Conservation (phyloP, 2,329 filamentous ascomycete species). For the Akanthomyces muscarius region DNA sequence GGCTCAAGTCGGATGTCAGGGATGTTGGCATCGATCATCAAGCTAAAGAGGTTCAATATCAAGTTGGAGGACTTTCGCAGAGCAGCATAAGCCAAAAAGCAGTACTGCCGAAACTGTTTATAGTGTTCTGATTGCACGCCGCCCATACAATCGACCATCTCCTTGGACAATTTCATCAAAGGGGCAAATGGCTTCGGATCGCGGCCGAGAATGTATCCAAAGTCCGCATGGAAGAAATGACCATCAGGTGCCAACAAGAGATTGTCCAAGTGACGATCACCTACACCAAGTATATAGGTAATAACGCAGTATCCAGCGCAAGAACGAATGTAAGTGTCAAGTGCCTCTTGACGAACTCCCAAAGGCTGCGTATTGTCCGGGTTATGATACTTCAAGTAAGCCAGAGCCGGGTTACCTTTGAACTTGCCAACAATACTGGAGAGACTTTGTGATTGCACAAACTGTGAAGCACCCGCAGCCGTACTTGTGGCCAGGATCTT, state of each 20-base stretch:
- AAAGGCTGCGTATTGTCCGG: conserved; percentile 77
- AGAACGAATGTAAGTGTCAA: conserved; percentile 93
- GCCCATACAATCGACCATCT: conserved; percentile 99
- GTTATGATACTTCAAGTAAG: conserved; percentile 85
- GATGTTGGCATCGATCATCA: conserved; percentile 98
- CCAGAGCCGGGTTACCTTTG: conserved; percentile 67
- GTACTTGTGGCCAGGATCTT: conserved; percentile 92
- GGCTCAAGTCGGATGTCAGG: conserved; percentile 90
- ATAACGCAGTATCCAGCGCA: conserved; percentile 98
- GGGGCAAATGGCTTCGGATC: conserved; percentile 97
- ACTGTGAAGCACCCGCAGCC: conserved; percentile 86
- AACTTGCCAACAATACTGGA: conserved; percentile 81
- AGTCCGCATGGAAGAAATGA: conserved; percentile 98
- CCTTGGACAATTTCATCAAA: conserved; percentile 92
- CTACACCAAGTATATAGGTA: conserved; percentile 94
- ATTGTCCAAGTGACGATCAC: conserved; percentile 93
- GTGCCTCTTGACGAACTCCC: conserved; percentile 83
- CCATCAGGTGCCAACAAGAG: conserved; percentile 83
- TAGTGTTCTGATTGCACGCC: conserved; percentile 78
- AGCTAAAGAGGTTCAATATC: conserved; percentile 88
- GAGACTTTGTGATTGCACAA: conserved; percentile 80
- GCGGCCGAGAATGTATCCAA: conserved; percentile 94
- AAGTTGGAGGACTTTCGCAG: conserved; percentile 85
- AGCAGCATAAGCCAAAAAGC: conserved; percentile 89
- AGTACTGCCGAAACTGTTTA: conserved; percentile 87